Evolutionary conservation across 768 basidiomycete genomes (phyloP).

Genomic region (Mrakia frigida): DNA sequence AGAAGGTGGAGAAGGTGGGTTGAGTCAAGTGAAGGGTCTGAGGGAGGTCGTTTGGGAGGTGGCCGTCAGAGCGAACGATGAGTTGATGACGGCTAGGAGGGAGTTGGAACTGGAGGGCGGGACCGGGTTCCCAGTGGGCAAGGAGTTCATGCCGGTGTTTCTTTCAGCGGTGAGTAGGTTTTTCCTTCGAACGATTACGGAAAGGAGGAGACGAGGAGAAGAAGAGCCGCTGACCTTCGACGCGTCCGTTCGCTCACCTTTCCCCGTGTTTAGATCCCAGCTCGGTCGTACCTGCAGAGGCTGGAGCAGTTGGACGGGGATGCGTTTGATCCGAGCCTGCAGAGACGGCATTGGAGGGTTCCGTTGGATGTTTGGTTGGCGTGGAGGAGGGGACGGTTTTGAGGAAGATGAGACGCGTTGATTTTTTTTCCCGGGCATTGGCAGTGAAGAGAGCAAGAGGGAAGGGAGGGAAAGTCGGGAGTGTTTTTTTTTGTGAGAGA

Average conservation of each 20-base stretch:
- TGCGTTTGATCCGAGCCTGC: conserved; percentile 61
- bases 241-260: not conserved
- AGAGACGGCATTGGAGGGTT: conserved; percentile 67
- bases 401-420: not conserved
- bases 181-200: not conserved
- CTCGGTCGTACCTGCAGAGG: conserved; percentile 58
- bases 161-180: conserved; percentile 58
- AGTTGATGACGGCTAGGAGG: conserved; percentile 66
- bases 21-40: conserved; percentile 50
- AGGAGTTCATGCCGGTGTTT: conserved; percentile 64
- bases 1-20: conserved; percentile 45
- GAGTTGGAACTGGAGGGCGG: conserved; percentile 52
- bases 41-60: conserved; percentile 78
- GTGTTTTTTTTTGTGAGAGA: no score
- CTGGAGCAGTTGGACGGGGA: conserved; percentile 69
- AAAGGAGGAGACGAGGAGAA: no score
- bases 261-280: conserved; percentile 55
- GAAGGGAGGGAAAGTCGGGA: no score
- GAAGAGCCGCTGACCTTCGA: not conserved
- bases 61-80: conserved; percentile 73
- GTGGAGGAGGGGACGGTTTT: conserved; percentile 28
- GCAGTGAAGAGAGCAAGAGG: no score
- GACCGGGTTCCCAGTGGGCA: conserved; percentile 47
- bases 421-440: no score
- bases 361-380: conserved; percentile 64